Evolutionary conservation across 306 rosid genomes (phyloP).

Genomic region (Rosa rugosa): DNA sequence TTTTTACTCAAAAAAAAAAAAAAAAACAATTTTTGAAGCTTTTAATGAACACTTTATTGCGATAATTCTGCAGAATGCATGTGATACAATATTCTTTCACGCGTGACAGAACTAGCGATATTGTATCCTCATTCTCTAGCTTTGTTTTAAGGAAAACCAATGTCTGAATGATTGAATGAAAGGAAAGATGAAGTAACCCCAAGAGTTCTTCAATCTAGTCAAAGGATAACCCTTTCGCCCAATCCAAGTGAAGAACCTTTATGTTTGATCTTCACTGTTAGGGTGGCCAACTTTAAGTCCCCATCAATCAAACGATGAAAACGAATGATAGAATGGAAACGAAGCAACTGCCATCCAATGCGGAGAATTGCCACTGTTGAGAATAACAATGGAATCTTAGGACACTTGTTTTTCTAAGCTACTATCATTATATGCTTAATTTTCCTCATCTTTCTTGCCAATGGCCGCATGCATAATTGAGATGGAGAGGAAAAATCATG

Average conservation of each 20-base stretch:
- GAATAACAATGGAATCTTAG: not conserved
- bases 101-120: too few species aligned
- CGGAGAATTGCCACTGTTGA: conserved; percentile 1
- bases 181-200: not conserved
- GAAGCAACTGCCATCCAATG: conserved; percentile 10
- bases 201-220: conserved; percentile 11
- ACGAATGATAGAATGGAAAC: not conserved
- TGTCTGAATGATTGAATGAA: conserved; percentile 21
- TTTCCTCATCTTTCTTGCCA: not conserved
- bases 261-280: not conserved
- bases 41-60: too few species aligned
- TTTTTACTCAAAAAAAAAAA: too few species aligned
- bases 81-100: too few species aligned
- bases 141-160: not conserved
- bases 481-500: not conserved
- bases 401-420: not conserved
- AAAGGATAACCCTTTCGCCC: conserved; percentile 16
- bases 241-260: not conserved
- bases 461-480: not conserved
- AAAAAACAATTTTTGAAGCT: too few species aligned
- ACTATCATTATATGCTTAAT: not conserved
- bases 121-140: too few species aligned
- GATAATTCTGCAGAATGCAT: too few species aligned
- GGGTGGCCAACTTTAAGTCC: conserved; percentile 25
- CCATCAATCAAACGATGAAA: conserved; percentile 17